Evolutionary conservation across 306 rosid genomes (phyloP).

Genomic region (Ziziphus jujuba): DNA sequence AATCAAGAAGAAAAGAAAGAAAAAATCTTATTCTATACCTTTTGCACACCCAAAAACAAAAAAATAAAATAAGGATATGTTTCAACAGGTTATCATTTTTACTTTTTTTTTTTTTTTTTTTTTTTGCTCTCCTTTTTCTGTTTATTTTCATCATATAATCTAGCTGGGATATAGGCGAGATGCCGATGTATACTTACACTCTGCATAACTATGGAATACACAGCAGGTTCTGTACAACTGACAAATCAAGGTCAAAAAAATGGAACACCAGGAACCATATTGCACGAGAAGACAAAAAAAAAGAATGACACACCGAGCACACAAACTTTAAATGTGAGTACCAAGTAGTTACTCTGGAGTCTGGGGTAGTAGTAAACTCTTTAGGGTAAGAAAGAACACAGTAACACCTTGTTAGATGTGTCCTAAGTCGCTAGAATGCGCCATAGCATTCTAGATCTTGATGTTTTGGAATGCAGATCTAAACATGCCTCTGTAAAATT

Average conservation of each 20-base stretch:
- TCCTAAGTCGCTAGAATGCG: slow-evolving; percentile 58
- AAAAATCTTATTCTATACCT: slow-evolving; percentile 57
- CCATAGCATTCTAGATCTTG: slow-evolving; percentile 60
- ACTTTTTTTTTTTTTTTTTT: slow-evolving; percentile 7
- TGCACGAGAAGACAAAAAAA: slow-evolving; percentile 49
- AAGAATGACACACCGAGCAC: slow-evolving; percentile 79
- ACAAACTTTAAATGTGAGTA: slow-evolving; percentile 39
- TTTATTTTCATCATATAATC: slow-evolving; percentile 43
- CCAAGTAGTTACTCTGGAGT: slow-evolving; percentile 22
- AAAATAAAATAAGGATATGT: slow-evolving; percentile 40
- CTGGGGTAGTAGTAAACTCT: slow-evolving; percentile 11
- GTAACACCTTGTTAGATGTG: slow-evolving; percentile 53
- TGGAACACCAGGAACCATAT: slow-evolving; percentile 63
- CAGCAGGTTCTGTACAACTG: slow-evolving; percentile 71
- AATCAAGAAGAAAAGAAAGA: slow-evolving; percentile 29
- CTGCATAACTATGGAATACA: slow-evolving; percentile 54
- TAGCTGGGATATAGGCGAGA: slow-evolving; percentile 60
- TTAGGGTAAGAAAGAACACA: slow-evolving; percentile 37
- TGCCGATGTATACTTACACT: slow-evolving; percentile 85
- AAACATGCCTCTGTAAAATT: slow-evolving; percentile 72
- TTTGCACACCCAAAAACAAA: slow-evolving; percentile 74
- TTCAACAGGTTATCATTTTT: slow-evolving; percentile 56
- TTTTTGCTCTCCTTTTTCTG: slow-evolving; percentile 19
- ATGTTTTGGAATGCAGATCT: slow-evolving; percentile 43
- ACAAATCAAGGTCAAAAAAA: slow-evolving; percentile 65